Evolutionary conservation across 257 asterid species (phyloP).

Genomic region (Ehretia macrophylla): DNA sequence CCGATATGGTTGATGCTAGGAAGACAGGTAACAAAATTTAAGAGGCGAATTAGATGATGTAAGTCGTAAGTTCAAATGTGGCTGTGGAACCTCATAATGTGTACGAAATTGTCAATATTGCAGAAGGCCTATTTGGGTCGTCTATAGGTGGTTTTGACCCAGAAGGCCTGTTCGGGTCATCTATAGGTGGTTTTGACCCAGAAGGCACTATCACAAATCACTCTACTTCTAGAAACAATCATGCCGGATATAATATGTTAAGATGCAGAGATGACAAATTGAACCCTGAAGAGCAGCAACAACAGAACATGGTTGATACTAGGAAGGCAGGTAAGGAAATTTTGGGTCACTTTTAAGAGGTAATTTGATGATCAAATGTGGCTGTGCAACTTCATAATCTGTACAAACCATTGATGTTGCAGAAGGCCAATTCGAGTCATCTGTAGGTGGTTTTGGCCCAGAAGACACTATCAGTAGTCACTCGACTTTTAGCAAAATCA

Average conservation of each 20-base stretch:
- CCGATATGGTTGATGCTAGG: conserved; percentile 17
- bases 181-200: conserved; percentile 7
- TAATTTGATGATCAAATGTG: conserved; percentile 18
- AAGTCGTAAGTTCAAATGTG: conserved; percentile 17
- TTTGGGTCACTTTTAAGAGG: conserved; percentile 17
- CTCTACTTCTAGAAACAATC: conserved; percentile 3
- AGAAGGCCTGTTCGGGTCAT: not conserved
- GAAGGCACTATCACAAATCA: not conserved
- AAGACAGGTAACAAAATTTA: conserved; percentile 16
- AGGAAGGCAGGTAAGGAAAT: conserved; percentile 20
- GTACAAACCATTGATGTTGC: not conserved
- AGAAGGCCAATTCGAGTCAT: conserved; percentile 2
- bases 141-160: conserved; percentile 9
- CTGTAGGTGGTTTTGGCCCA: not conserved
- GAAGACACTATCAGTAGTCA: not conserved
- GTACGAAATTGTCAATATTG: not conserved
- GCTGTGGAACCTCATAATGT: conserved; percentile 21
- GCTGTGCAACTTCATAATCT: conserved; percentile 21
- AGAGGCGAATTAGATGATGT: conserved; percentile 20
- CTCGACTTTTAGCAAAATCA: conserved; percentile 1
- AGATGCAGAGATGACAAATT: conserved; percentile 36
- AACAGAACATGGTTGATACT: conserved; percentile 15
- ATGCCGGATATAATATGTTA: conserved; percentile 41
- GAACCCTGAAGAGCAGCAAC: conserved; percentile 26
- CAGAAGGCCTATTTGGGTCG: not conserved